phyloP scores from a whole-genome alignment of 2,329 filamentous ascomycete genomes.

The Knoxdaviesia proteae region DNA sequence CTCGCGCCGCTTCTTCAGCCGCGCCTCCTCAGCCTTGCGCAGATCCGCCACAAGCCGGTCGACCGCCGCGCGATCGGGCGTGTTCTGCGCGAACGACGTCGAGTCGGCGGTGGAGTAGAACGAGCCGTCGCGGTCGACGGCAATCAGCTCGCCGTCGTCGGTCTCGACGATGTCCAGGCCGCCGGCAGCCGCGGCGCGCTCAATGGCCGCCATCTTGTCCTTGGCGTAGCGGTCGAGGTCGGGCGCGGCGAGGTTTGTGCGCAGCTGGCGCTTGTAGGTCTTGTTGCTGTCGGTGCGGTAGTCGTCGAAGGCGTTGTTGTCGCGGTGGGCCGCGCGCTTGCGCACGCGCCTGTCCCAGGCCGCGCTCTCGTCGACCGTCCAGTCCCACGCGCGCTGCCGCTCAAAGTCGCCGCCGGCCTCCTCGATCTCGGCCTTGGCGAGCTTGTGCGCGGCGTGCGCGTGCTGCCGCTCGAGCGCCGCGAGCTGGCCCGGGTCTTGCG shows the following conservation, averaged over 20 bases:
- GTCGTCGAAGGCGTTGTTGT: slow-evolving; percentile 79
- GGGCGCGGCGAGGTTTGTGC: slow-evolving; percentile 42
- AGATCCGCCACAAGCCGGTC: slow-evolving; percentile 76
- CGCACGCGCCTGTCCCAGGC: slow-evolving; percentile 79
- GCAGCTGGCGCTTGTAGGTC: slow-evolving; percentile 80
- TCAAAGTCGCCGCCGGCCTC: slow-evolving; percentile 82
- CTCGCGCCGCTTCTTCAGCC: slow-evolving; percentile 70
- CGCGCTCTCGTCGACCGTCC: slow-evolving; percentile 88
- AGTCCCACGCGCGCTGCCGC: slow-evolving; percentile 95
- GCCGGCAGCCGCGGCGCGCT: slow-evolving; percentile 65
- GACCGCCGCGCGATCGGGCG: slow-evolving; percentile 68
- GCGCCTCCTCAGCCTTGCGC: slow-evolving; percentile 67
- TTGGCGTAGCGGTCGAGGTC: slow-evolving; percentile 71
- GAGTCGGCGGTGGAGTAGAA: slow-evolving; percentile 83
- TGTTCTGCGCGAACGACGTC: slow-evolving; percentile 63
- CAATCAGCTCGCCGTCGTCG: slow-evolving; percentile 83
- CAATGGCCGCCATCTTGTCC: slow-evolving; percentile 67
- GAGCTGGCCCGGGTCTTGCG: slow-evolving; percentile 58
- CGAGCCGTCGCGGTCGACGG: slow-evolving; percentile 73
- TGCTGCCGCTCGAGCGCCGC: slow-evolving; percentile 65
- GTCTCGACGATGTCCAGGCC: slow-evolving; percentile 87
- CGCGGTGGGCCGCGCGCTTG: slow-evolving; percentile 62
- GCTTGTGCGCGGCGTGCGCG: slow-evolving; percentile 75
- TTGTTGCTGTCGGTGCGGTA: slow-evolving; percentile 76
- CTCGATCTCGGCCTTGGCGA: slow-evolving; percentile 79